A percentile compares a stretch with the other conserved stretches of the same genome.
Evolutionary conservation across 148 eudicot genomes (phyloP).

Genomic region (Gaultheria prostrata): DNA sequence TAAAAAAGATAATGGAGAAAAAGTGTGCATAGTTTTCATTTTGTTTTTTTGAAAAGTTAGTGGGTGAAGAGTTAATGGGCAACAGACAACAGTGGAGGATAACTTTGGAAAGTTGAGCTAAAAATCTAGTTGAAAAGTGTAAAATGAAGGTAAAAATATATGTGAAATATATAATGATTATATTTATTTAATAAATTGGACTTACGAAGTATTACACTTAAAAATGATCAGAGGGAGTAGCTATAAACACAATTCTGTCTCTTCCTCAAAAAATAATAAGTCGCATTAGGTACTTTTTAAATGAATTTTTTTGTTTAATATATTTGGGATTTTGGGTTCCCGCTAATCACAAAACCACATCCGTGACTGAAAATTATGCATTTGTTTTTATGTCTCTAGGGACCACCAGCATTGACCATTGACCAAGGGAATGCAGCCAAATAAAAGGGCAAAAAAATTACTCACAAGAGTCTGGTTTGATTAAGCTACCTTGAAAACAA

Average conservation of each 20-base stretch:
- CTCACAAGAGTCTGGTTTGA: neutral
- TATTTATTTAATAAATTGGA: too few species aligned
- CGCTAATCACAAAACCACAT: neutral
- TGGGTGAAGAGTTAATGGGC: too few species aligned
- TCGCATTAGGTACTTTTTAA: neutral
- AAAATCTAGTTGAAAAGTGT: too few species aligned
- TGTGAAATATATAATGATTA: too few species aligned
- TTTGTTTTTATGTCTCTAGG: neutral
- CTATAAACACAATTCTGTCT: neutral
- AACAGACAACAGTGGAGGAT: too few species aligned
- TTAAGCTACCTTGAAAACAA: slow-evolving; percentile 4
- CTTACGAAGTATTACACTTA: too few species aligned
- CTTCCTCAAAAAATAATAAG: neutral
- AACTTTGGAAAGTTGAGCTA: too few species aligned
- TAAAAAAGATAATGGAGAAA: too few species aligned
- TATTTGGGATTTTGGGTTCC: neutral
- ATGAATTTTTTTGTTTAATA: neutral
- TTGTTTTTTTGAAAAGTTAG: too few species aligned
- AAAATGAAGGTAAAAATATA: neutral
- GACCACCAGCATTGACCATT: slow-evolving; percentile 16
- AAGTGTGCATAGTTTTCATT: too few species aligned
- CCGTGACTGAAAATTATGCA: neutral
- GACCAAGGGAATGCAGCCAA: slow-evolving; percentile 10
- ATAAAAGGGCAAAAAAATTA: neutral
- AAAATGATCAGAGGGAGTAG: too few species aligned